Conservation (phyloP, 768 basidiomycete genomes). For the Leucosporidium scottii region DNA sequence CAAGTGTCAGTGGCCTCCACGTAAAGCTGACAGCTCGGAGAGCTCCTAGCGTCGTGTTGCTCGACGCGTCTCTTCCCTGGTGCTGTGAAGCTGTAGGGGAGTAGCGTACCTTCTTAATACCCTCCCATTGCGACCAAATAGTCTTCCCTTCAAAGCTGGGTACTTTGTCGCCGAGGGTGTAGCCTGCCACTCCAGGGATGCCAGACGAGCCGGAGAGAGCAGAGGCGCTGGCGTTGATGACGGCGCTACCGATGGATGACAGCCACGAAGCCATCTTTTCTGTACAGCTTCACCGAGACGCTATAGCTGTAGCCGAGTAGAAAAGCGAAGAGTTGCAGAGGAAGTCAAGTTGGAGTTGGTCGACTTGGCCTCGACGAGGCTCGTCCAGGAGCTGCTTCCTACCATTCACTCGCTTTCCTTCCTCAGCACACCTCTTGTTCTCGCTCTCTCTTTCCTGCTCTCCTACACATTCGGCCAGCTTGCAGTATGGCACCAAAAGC, state of each 20-base stretch:
- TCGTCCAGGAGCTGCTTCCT: no score
- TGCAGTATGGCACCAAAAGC: slow-evolving; percentile 80
- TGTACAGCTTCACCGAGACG: no score
- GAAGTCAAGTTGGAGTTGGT: no score
- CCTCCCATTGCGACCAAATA: slow-evolving; percentile 82
- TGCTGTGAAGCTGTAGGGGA: neutral
- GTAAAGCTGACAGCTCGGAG: neutral
- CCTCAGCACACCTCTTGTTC: no score
- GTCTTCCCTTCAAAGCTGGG: slow-evolving; percentile 50
- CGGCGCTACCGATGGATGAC: slow-evolving; percentile 15
- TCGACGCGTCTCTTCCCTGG: no score
- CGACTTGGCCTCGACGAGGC: no score
- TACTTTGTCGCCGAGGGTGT: slow-evolving; percentile 29
- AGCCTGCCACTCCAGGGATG: slow-evolving; percentile 33
- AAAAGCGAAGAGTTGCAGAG: no score
- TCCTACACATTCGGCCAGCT: neutral
- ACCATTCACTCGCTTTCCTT: no score
- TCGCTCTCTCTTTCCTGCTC: neutral
- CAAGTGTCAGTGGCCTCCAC: neutral
- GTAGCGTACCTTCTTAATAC: slow-evolving; percentile 64
- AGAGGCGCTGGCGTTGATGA: slow-evolving; percentile 15
- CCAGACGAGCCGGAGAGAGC: slow-evolving; percentile 15
- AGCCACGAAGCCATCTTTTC: slow-evolving; percentile 13
- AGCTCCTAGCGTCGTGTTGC: neutral
- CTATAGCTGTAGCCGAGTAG: no score